Evolutionary conservation across 495 filamentous ascomycete species (phyloP), one percentile per base, ranked within the genome.

Genomic region (Hypoxylon rickii): DNA sequence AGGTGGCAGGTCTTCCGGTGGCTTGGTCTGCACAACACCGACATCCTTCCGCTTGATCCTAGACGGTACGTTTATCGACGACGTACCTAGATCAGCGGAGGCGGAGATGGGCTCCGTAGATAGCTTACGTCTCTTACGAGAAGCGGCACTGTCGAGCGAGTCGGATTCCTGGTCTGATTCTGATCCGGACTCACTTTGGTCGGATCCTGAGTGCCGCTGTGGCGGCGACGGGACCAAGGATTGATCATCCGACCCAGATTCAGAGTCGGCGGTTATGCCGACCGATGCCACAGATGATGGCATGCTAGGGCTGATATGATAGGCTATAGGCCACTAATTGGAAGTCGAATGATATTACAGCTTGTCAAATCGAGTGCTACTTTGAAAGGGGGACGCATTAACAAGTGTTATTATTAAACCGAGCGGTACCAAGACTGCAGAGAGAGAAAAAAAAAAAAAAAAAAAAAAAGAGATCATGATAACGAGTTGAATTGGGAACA

Each of bases 101-200:
- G 34, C 44, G 12, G 63, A 40, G 20, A 15, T 22, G 37, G 40
- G 36, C n/a, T 62, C 56, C 5, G 64, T 63, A 2, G 76, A 78
- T 7, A 73, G 64, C 47, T 69, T 75, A 36, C 77, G 76, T 43
- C 75, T 69, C 65, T 82, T 83, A 48, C 80, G 73, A 43, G 79
- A 74, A 42, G 51, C 60, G 29, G 22, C 54, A 55, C 64, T 75
- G 58, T 79, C 78, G 3, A 81, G 75, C 16, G 71, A 74, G 53
- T 83, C 79, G 12, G 72, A 73, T 24, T 71, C 68, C 12, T 53
- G 36, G 8, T 47, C 62, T 17, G 57, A 61, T 26, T 43, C 62
- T 17, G 57, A 61, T 26, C 31, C 52, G 20, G 58, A 49, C 17
- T 53, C 43, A 37, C 31, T 44, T 38, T 20, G 40, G 42, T 61